A percentile compares a stretch with the other conserved stretches of the same genome.
phyloP scores from a whole-genome alignment of 176 grass and related monocot genomes.

The Themeda triandra region DNA sequence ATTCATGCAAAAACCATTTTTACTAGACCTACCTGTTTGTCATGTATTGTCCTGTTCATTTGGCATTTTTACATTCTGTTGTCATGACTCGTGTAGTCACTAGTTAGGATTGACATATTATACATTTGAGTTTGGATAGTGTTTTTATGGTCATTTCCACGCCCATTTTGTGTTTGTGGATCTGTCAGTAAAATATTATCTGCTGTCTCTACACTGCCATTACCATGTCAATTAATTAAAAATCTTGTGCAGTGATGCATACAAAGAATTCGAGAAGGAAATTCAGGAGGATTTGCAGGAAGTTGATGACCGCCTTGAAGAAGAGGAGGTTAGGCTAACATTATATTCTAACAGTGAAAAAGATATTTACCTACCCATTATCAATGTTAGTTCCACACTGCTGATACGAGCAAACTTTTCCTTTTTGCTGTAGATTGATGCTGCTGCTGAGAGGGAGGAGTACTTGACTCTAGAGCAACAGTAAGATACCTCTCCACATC shows the following conservation, averaged over 20 bases:
- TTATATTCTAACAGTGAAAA: neutral
- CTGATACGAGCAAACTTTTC: conserved; percentile 24
- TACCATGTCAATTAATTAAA: conserved; percentile 11
- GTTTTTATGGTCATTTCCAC: conserved; percentile 2
- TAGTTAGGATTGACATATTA: neutral
- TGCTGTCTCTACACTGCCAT: neutral
- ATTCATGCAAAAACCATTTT: conserved; percentile 4
- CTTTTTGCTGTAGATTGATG: conserved; percentile 69
- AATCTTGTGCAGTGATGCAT: conserved; percentile 52
- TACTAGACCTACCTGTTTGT: neutral
- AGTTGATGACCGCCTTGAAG: conserved; percentile 66
- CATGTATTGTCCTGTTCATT: neutral
- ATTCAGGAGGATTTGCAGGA: conserved; percentile 87
- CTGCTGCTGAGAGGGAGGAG: conserved; percentile 87
- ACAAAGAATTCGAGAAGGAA: conserved; percentile 99
- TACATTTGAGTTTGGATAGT: neutral
- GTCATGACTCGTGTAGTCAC: neutral
- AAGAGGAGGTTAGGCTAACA: conserved; percentile 70
- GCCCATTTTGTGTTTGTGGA: neutral
- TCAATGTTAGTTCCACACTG: neutral
- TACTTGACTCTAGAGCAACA: conserved; percentile 79
- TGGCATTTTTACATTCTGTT: neutral
- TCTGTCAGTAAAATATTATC: neutral
- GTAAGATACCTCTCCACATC: conserved; percentile 23
- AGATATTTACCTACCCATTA: neutral